Conservation (phyloP, 306 rosid genomes). For the apple (Malus domestica) region ASM211411v1 NC_041800.1:31773733-31774232, state of each 20-base stretch:
- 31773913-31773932: neutral
- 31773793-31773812: conserved; percentile 18
- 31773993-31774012: conserved; percentile 13
- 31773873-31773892: too few species aligned
- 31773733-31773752: neutral
- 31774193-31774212: conserved; percentile 98
- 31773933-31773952: neutral
- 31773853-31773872: neutral
- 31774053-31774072: conserved; percentile 80
- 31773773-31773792: conserved; percentile 26
- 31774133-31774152: conserved; percentile 58
- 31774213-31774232: conserved; percentile 80
- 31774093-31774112: conserved; percentile 82
- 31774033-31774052: conserved; percentile 88
- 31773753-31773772: neutral
- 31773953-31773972: conserved; percentile 6
- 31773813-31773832: neutral
- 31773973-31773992: neutral
- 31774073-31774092: conserved; percentile 85
- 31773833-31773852: neutral
- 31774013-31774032: conserved; percentile 58
- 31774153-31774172: conserved; percentile 66
- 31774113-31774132: conserved; percentile 65
- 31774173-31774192: conserved; percentile 84
- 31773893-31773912: too few species aligned